Base-by-base conservation (phyloP, 768 basidiomycete genomes). In the Sarcodon sp. region DNA sequence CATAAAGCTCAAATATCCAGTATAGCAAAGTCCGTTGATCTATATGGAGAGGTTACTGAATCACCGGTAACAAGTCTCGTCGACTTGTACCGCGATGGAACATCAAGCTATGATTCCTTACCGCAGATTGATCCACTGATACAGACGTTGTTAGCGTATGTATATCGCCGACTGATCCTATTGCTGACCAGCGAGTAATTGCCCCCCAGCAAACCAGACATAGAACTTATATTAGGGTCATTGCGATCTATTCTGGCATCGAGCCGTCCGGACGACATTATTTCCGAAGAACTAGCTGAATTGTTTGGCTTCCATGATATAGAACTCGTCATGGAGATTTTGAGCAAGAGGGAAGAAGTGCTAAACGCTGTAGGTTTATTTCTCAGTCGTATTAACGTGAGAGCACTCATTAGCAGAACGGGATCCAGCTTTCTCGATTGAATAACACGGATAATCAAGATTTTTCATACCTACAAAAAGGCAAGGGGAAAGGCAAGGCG, bases 281-380 rank as follows among this genome's bases (percentile, higher is more conserved):
- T 96, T 32, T 85, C 88, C 27, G 76, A 67, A 27, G 83, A 88
- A 54, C 61, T 97, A 8, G 76, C 75, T 7, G 92, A 96, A 51
- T 66, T 87, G 8, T 61, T 93, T 43, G 94, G 92, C 2, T 88
- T 82, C 59, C 87, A 94, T 45, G 75, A 83, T 13, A 77, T 97
- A 44, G 87, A 88, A 27, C 66, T 91, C 33, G 78, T 84, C 7
- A 75, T 75, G 64, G 75, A 85, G 37, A 72, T 96, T 27, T 62
- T 96, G 1, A 59, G 67, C 13, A 69, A 78, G 32, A 78, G 92
- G 16, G 51, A 54, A 6, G 58, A 61, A 1, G 58, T 83, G 33
- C 67, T 27, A 27, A 27, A 27, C 21, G 21, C 21, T 4, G 21
- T 27, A 4, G 21, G 21, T 4, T 18, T n/a, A 11, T 12, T 35